Evolutionary conservation across 805 yeast genomes (phyloP).

Genomic region (Schwanniomyces yamadae): DNA sequence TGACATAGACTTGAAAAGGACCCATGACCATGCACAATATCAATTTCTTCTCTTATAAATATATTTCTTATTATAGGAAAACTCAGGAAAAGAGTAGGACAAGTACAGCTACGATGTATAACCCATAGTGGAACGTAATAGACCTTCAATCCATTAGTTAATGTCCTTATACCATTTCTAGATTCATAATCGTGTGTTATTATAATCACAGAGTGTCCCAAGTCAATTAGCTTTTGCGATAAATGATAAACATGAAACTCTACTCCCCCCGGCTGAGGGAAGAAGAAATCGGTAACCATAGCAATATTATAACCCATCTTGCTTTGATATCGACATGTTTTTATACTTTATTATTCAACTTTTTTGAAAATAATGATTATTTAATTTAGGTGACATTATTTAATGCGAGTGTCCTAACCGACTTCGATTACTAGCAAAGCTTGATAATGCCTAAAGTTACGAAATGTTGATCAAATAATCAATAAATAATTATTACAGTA

Average conservation of each 20-base stretch:
- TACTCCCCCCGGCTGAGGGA: conserved; percentile 98
- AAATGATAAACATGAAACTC: conserved; percentile 93
- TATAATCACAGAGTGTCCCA: conserved; percentile 84
- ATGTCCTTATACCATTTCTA: conserved; percentile 75
- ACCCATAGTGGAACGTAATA: conserved; percentile 84
- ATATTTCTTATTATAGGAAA: conserved; percentile 86
- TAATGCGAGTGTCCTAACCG: too few species aligned
- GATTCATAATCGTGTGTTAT: conserved; percentile 87
- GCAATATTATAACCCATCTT: conserved; percentile 37
- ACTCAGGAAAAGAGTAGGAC: conserved; percentile 85
- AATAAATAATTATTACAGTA: too few species aligned
- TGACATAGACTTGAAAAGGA: conserved; percentile 82
- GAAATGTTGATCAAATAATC: too few species aligned
- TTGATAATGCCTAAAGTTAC: too few species aligned
- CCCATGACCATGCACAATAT: conserved; percentile 95
- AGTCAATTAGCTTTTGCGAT: conserved; percentile 72
- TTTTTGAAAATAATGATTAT: too few species aligned
- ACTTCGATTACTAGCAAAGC: too few species aligned
- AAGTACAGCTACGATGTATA: conserved; percentile 77
- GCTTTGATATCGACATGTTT: too few species aligned
- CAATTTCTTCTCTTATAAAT: conserved; percentile 77
- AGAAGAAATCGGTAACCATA: conserved; percentile 96
- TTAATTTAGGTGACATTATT: too few species aligned
- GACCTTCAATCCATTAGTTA: conserved; percentile 89
- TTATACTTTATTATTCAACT: too few species aligned